These are phyloP conservation scores for Sanghuangporus weigelae DNA, from an alignment of 1,284 basidiomycete species.

Conservation along the genomic window DNA sequence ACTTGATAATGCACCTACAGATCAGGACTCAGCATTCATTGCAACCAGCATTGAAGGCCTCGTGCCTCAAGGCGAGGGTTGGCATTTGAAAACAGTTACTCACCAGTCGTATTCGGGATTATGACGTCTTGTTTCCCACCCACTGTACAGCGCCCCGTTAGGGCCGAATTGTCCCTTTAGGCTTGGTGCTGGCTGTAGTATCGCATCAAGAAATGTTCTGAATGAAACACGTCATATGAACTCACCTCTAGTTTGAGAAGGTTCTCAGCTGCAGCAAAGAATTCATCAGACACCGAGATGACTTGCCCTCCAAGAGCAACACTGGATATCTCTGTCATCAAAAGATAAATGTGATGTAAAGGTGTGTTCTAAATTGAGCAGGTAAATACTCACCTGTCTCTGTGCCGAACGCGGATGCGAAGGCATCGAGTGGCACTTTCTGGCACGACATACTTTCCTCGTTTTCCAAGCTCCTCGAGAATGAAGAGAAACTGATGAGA, in stretches of 20 bases:
- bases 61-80: too few relatives aligned
- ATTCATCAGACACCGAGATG: constrained; percentile 85
- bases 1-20: constrained; percentile 81
- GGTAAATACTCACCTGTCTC: constrained; percentile 11
- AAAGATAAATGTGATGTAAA: background rate
- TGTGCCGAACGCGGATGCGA: constrained; percentile 14
- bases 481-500: background rate
- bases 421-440: constrained; percentile 5
- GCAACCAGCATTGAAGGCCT: background rate
- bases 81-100: constrained; percentile 19
- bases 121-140: constrained; percentile 92
- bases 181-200: constrained; percentile 64
- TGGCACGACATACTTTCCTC: constrained; percentile 4
- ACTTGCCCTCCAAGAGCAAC: constrained; percentile 78
- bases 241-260: constrained; percentile 78
- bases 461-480: background rate
- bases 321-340: constrained; percentile 79
- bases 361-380: background rate
- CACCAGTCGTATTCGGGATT: constrained; percentile 90
- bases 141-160: constrained; percentile 91
- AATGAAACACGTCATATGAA: constrained; percentile 9
- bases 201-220: background rate
- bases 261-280: constrained; percentile 87
- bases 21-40: background rate
- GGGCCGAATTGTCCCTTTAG: constrained; percentile 94